phyloP scores from a whole-genome alignment of 305 asterid genomes.

The Fraxinus angustifolia region DNA sequence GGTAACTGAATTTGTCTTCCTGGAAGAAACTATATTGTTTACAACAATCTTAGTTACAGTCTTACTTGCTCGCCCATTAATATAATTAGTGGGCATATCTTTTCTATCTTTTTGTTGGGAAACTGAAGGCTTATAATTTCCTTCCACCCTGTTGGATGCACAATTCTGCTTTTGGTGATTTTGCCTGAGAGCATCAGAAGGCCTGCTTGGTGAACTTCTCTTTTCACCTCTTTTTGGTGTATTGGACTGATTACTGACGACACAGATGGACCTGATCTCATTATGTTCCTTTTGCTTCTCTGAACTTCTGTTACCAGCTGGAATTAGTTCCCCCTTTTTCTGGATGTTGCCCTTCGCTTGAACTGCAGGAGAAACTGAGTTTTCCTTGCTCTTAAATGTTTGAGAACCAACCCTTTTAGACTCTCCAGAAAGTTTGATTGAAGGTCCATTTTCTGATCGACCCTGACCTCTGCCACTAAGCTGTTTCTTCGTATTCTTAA shows the following conservation, averaged over 20 bases:
- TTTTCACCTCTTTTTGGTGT: constrained; percentile 52
- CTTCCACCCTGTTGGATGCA: constrained; percentile 39
- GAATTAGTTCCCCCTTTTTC: constrained; percentile 47
- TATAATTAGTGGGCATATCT: constrained; percentile 37
- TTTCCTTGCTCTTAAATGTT: constrained; percentile 57
- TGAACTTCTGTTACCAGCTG: constrained; percentile 40
- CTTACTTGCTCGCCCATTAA: constrained; percentile 43
- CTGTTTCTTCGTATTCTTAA: constrained; percentile 46
- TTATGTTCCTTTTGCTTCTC: constrained; percentile 50
- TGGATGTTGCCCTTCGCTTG: constrained; percentile 56
- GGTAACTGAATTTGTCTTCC: constrained; percentile 48
- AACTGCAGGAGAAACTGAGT: constrained; percentile 47
- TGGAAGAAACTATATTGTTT: constrained; percentile 46
- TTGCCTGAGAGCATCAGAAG: constrained; percentile 67
- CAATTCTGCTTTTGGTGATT: constrained; percentile 89
- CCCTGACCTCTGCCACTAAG: constrained; percentile 41
- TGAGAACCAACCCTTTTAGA: constrained; percentile 48
- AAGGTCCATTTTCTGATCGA: constrained; percentile 39
- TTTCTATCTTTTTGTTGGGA: constrained; percentile 51
- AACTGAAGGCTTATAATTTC: constrained; percentile 39
- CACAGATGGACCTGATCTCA: constrained; percentile 33
- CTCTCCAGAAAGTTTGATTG: constrained; percentile 46
- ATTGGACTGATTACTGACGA: constrained; percentile 37
- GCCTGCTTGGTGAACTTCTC: constrained; percentile 40
- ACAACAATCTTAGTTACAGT: constrained; percentile 59